Base-by-base conservation (phyloP, 148 eudicot species). In the Chenopodium quinoa region DNA sequence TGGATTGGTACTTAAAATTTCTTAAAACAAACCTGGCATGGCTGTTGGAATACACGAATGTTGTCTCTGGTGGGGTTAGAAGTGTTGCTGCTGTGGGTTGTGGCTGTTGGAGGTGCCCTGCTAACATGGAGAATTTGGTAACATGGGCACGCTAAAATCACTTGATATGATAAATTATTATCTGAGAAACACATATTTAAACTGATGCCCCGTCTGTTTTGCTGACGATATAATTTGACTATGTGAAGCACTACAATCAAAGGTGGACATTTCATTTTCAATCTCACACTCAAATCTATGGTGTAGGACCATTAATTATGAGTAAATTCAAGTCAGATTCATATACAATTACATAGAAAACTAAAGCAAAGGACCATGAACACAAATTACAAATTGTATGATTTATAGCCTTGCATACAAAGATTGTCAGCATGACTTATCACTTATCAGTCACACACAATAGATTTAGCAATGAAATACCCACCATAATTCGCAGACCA, bases 11-110 rank as follows among this genome's bases (percentile, higher is more conserved):
- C 40, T 72, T 34, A 31, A 58, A 58, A 67, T 31, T 69, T 75
- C 56, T 56, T 73, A 73, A 76, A 77, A 72, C 16, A 73, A 76
- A 48, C 77, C 72, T 37, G 69, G 17, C 32, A 80, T 52, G n/a
- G 71, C 76, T 37, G 40, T 37, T 37, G 40, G 40, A 37, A 37
- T 37, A 37, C 40, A 0, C 40, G 40, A 37, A 37, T 37, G 40
- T 37, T 37, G 6, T 37, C 40, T 37, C 40, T 37, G 40, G 40
- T 37, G 40, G 6, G 40, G 40, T 37, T 37, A 37, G 40, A 37
- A 37, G 40, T 37, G 40, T 3, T 37, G 40, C 40, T 37, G 40
- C 40, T 37, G 40, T 37, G 40, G 5, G 40, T 37, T 37, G 40
- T 37, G 40, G 40, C 40, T 37, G 6, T 37, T 37, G 6, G 40